Conservation (phyloP, 176 grass and related monocot species). For the Triticum monococcum region DNA sequence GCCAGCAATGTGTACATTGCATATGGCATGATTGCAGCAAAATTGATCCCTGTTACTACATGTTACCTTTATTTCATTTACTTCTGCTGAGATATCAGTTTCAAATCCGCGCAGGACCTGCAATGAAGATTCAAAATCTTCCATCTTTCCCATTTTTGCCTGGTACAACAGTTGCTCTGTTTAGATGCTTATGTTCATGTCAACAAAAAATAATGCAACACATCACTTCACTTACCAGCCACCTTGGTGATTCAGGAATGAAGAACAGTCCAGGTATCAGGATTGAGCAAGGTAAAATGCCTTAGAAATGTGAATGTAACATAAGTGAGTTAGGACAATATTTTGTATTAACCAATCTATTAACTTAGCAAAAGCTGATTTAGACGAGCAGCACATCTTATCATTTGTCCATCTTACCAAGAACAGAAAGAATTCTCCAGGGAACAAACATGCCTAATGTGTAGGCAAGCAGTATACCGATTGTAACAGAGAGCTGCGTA, state of each 20-base stretch:
- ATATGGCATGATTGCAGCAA: not conserved
- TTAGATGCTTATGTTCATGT: slow-evolving; percentile 3
- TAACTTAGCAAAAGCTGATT: not conserved
- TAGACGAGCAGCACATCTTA: not conserved
- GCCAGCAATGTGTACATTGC: not conserved
- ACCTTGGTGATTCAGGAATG: slow-evolving; percentile 95
- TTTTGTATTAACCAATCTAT: not conserved
- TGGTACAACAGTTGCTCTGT: slow-evolving; percentile 33
- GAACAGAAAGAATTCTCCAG: slow-evolving; percentile 88
- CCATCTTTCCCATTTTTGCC: slow-evolving; percentile 96
- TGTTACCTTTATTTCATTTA: slow-evolving; percentile 93
- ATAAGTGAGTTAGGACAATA: slow-evolving; percentile 13
- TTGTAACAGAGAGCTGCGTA: slow-evolving; percentile 85
- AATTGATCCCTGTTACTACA: not conserved
- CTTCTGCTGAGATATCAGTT: slow-evolving; percentile 81
- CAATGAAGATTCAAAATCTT: slow-evolving; percentile 93
- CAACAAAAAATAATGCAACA: not conserved
- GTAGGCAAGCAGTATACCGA: slow-evolving; percentile 84
- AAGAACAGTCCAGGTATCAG: slow-evolving; percentile 92
- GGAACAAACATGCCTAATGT: slow-evolving; percentile 92
- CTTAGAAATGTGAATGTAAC: slow-evolving; percentile 43
- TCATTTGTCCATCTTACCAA: slow-evolving; percentile 54
- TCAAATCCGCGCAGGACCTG: slow-evolving; percentile 99
- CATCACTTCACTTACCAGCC: slow-evolving; percentile 76
- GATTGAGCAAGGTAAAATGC: slow-evolving; percentile 77